phyloP scores from a whole-genome alignment of 805 yeast species.

The Suhomyces prunicola region DNA sequence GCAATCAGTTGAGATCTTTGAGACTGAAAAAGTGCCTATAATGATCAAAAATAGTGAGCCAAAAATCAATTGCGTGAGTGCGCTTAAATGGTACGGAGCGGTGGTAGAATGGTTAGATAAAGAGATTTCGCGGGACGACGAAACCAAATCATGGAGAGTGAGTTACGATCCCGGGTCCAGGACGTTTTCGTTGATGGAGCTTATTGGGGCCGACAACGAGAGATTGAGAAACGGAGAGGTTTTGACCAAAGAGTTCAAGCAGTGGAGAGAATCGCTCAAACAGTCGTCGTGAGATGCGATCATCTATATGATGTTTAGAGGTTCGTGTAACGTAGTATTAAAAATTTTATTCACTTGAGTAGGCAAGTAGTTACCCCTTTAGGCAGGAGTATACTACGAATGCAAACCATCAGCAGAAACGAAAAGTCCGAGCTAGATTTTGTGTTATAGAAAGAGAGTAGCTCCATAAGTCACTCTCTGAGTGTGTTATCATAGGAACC shows the following conservation, averaged over 20 bases:
- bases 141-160: slow-evolving; percentile 49
- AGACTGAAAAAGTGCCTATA: slow-evolving; percentile 76
- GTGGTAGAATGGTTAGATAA: slow-evolving; percentile 72
- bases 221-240: slow-evolving; percentile 18
- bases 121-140: slow-evolving; percentile 46
- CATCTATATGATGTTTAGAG: neutral
- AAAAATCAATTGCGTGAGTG: slow-evolving; percentile 68
- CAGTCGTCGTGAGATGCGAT: neutral
- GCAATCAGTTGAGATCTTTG: slow-evolving; percentile 66
- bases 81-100: slow-evolving; percentile 84
- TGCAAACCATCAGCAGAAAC: too few relatives aligned
- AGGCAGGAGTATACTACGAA: too few relatives aligned
- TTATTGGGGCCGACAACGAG: slow-evolving; percentile 31
- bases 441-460: too few relatives aligned
- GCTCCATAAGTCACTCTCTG: too few relatives aligned
- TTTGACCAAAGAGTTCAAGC: slow-evolving; percentile 29
- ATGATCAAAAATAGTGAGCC: slow-evolving; percentile 53
- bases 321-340: neutral
- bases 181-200: slow-evolving; percentile 50
- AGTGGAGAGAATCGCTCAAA: slow-evolving; percentile 25
- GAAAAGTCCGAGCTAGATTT: too few relatives aligned
- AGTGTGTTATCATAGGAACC: too few relatives aligned
- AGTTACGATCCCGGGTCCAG: slow-evolving; percentile 56
- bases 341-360: too few relatives aligned
- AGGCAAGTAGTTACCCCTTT: neutral